Percentiles rank a stretch among this genome's conserved stretches.
phyloP scores from a whole-genome alignment of 176 grass and related monocot genomes.

The Musa beccarii region DNA sequence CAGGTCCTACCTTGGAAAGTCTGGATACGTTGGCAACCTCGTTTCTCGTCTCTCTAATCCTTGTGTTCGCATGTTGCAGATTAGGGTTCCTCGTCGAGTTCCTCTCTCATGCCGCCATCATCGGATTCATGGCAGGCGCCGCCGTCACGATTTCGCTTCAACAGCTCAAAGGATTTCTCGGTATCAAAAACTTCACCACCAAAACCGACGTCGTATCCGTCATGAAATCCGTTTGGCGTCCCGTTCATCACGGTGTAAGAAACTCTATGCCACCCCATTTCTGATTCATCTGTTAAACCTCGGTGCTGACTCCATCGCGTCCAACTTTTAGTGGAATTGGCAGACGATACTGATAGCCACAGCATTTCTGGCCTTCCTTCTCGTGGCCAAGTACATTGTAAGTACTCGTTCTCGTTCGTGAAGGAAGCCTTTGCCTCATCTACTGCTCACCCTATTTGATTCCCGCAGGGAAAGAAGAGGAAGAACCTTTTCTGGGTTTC shows the following conservation, averaged over 20 bases:
- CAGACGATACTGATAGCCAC: slow-evolving; percentile 8
- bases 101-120: slow-evolving; percentile 7
- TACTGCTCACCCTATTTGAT: not conserved
- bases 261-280: not conserved
- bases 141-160: slow-evolving; percentile 5
- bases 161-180: slow-evolving; percentile 15
- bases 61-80: not conserved
- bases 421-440: not conserved
- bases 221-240: slow-evolving; percentile 4
- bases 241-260: slow-evolving; percentile 3
- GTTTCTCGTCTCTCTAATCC: not conserved
- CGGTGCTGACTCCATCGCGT: not conserved
- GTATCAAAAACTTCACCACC: not conserved
- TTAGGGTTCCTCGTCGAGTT: slow-evolving; percentile 13
- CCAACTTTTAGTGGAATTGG: slow-evolving; percentile 11
- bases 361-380: not conserved
- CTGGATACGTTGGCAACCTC: no score
- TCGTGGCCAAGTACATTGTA: slow-evolving; percentile 15
- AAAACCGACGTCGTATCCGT: slow-evolving; percentile 8
- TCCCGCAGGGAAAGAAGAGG: not conserved
- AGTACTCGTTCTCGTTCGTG: not conserved
- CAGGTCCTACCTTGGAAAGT: not conserved
- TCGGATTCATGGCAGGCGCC: slow-evolving; percentile 11
- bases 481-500: slow-evolving; percentile 19
- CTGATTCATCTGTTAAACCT: no score